phyloP scores from a whole-genome alignment of 495 filamentous ascomycete genomes.

The Collariella sp. region DNA sequence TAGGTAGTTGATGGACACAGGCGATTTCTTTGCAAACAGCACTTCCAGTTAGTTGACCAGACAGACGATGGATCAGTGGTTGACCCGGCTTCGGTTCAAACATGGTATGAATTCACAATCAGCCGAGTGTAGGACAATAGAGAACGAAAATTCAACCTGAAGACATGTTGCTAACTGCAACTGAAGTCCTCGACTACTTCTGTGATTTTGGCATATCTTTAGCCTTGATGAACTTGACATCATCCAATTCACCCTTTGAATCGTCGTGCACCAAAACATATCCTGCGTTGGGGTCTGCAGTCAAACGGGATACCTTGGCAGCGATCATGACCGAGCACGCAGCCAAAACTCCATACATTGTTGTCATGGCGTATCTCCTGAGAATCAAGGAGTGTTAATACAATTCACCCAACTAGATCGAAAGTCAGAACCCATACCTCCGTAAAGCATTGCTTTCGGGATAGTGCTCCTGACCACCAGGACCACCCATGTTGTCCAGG shows the following conservation, averaged over 20 bases:
- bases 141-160: too few species aligned
- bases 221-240: constrained; percentile 14
- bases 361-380: constrained; percentile 9
- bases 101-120: too few species aligned
- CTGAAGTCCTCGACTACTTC: too few species aligned
- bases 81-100: too few species aligned
- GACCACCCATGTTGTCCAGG: constrained; percentile 14
- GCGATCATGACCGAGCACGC: constrained; percentile 6
- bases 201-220: neutral
- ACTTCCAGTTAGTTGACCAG: too few species aligned
- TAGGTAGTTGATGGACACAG: too few species aligned
- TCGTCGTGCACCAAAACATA: constrained; percentile 15
- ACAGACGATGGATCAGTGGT: too few species aligned
- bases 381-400: too few species aligned
- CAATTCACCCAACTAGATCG: too few species aligned
- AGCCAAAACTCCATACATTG: constrained; percentile 8
- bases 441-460: constrained; percentile 3
- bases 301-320: constrained; percentile 6
- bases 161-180: too few species aligned
- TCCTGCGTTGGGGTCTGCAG: neutral
- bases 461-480: constrained; percentile 9
- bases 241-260: constrained; percentile 14
- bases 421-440: neutral
- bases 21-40: too few species aligned
- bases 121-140: too few species aligned